These are phyloP conservation scores for Rhizopogon salebrosus DNA, from an alignment of 768 basidiomycete species.

Conservation along the genomic window DNA sequence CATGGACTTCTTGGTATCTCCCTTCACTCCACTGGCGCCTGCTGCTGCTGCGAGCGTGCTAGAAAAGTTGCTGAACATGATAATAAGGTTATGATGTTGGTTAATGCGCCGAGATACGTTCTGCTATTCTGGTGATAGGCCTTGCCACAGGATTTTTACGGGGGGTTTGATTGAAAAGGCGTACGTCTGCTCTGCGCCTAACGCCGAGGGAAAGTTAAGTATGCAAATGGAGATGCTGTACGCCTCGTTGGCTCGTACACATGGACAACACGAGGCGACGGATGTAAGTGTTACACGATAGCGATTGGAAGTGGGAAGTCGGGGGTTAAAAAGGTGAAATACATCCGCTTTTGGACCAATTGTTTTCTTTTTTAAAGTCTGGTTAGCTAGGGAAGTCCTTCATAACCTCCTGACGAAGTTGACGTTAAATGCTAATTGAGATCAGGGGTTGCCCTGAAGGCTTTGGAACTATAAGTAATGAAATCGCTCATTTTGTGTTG, in stretches of 20 bases:
- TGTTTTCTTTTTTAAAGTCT: not conserved
- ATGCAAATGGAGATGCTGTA: constrained; percentile 12
- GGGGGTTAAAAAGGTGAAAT: not conserved
- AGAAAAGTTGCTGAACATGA: constrained; percentile 45
- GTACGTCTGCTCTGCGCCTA: not conserved
- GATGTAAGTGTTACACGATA: not conserved
- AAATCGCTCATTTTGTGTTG: not conserved
- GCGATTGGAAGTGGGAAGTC: not conserved
- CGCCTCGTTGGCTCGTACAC: constrained; percentile 5
- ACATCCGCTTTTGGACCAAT: not conserved
- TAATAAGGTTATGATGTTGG: not conserved
- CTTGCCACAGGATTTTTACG: not conserved
- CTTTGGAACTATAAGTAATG: not conserved
- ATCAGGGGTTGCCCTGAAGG: not conserved
- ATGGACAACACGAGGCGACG: constrained; percentile 19
- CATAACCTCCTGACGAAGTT: not conserved
- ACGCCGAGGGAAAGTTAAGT: constrained; percentile 4
- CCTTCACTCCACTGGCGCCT: constrained; percentile 15
- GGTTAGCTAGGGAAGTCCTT: not conserved
- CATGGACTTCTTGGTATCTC: constrained; percentile 35
- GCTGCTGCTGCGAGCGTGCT: constrained; percentile 34
- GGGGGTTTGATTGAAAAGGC: not conserved
- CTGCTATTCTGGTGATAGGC: constrained; percentile 2
- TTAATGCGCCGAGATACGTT: not conserved
- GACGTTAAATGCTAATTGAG: constrained; percentile 1